Evolutionary conservation across 2,329 filamentous ascomycete genomes (phyloP), one percentile per base, ranked within the genome.

Genomic region (Aspergillus fijiensis): DNA sequence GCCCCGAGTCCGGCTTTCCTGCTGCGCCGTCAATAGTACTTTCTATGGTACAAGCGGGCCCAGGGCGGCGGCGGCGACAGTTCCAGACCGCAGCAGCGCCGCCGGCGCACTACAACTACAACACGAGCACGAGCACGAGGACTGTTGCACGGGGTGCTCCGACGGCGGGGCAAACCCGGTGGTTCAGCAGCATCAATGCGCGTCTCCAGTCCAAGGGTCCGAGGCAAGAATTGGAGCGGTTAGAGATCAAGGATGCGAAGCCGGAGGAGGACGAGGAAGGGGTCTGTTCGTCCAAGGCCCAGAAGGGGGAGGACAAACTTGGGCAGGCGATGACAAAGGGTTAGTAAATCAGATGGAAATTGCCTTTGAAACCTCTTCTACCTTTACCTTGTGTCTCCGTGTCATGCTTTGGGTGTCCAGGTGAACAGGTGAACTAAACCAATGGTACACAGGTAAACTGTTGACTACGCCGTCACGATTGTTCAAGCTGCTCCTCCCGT

Each of bases 391-490:
- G 27, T 29, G 27, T 29, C 7, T 29, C 27, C 9, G 27, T 29
- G 7, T 29, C 9, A 6, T 7, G 27, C 27, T 29, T 29, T 29
- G 7, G 2, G 21, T 21, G 21, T 21, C 21, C 21, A 21, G 27
- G 27, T 23, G 4, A 4, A 4, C 4, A 29, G 2, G 27, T 2
- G 27, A 29, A 29, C 27, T 29, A 29, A 29, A 29, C 1, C 7
- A 9, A 7, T 9, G 7, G 27, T 5, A 16, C 33, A 12, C 33
- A 88, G 89, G 91, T 21, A 92, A 92, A 71, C 83, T 96, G 2
- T 77, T 94, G 29, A 93, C 90, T 0, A 96, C 91, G 0, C 91
- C 91, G 0, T 92, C 89, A 0, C 84, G 90, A 2, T 85, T 94
- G 59, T 83, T 96, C 53, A 95, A 95, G 74, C 82, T 96, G 14